These are phyloP conservation scores for Trichoderma endophyticum DNA, from an alignment of 2,329 filamentous ascomycete genomes.

Conservation along the genomic window DNA sequence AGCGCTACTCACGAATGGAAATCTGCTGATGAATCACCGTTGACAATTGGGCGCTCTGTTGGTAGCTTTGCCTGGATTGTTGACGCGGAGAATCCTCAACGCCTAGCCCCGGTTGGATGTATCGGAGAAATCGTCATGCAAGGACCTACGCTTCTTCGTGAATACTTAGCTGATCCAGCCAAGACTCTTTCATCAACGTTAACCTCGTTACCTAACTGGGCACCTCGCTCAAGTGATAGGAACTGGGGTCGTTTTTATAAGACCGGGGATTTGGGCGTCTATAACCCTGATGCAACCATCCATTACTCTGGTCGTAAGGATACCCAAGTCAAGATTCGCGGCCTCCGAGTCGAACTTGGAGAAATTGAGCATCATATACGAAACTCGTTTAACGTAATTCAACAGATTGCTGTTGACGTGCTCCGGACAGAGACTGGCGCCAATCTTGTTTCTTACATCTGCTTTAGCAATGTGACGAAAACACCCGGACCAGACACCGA, in stretches of 20 bases:
- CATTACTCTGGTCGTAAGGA: conserved; percentile 11
- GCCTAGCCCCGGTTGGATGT: conserved; percentile 12
- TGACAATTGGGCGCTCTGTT: conserved; percentile 13
- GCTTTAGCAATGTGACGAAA: background rate
- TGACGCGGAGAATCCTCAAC: background rate
- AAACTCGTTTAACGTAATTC: background rate
- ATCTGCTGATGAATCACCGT: conserved; percentile 9
- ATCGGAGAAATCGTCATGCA: conserved; percentile 17
- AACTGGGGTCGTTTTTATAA: conserved; percentile 15
- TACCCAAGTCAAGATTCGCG: conserved; percentile 18
- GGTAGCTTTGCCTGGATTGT: conserved; percentile 16
- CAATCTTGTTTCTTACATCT: conserved; percentile 14
- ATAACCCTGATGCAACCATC: conserved; percentile 15
- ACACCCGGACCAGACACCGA: background rate
- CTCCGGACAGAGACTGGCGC: background rate
- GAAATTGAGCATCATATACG: conserved; percentile 15
- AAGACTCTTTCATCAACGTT: conserved; percentile 8
- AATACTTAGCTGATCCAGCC: conserved; percentile 8
- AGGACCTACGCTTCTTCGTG: conserved; percentile 16
- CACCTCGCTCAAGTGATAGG: background rate
- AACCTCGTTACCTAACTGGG: conserved; percentile 6
- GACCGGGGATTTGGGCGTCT: background rate
- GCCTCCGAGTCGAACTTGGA: conserved; percentile 16
- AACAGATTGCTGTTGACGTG: conserved; percentile 15
- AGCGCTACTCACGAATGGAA: conserved; percentile 17